Evolutionary conservation across 345 rosid genomes (phyloP).

Genomic region (Aquilaria malaccensis): DNA sequence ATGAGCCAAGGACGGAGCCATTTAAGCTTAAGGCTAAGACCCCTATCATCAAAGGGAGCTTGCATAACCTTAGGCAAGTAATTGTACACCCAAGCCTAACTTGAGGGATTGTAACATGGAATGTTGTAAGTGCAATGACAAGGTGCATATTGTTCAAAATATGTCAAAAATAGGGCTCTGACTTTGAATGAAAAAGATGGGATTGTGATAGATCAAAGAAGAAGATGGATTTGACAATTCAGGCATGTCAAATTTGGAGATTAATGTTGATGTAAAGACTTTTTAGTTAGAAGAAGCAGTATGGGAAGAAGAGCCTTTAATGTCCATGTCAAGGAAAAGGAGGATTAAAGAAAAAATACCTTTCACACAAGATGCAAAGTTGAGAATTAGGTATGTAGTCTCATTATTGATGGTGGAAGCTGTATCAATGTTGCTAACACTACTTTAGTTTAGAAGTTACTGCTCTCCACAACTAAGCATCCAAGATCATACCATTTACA

Average conservation of each 20-base stretch:
- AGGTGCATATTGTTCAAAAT: background rate
- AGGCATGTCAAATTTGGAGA: background rate
- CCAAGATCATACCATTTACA: conserved; percentile 1
- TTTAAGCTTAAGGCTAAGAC: background rate
- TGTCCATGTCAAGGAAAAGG: too few relatives aligned
- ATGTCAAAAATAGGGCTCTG: background rate
- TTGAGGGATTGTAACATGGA: background rate
- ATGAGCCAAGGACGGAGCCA: too few relatives aligned
- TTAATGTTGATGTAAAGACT: background rate
- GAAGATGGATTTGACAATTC: background rate
- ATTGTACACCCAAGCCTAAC: background rate
- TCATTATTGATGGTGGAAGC: background rate
- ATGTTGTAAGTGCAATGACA: background rate
- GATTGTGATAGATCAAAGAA: background rate
- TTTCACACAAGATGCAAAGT: background rate
- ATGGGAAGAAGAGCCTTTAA: too few relatives aligned
- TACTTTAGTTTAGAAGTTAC: background rate
- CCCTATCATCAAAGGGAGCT: background rate
- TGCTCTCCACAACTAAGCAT: background rate
- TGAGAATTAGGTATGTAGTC: too few relatives aligned
- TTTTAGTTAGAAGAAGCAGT: background rate
- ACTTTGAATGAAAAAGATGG: background rate
- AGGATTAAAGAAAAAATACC: background rate
- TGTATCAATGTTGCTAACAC: conserved; percentile 2
- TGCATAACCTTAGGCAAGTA: background rate